Evolutionary conservation across 495 filamentous ascomycete species (phyloP), one percentile per base, ranked within the genome.

Genomic region (Aspergillus homomorphus): DNA sequence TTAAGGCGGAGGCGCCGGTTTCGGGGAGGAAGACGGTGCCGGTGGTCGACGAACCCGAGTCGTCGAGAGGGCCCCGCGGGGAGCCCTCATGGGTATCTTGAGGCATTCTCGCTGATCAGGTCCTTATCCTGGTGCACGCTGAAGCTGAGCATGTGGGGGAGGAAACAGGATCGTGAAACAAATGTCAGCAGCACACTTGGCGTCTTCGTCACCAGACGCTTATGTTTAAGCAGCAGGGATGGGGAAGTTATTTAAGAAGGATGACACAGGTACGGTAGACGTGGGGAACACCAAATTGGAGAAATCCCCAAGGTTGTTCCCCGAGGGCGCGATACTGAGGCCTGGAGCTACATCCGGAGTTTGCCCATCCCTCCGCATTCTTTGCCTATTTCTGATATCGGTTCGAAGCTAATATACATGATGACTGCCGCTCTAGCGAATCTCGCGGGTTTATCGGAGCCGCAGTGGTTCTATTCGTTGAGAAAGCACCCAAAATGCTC

Each of bases 1-100:
- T 38, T 5, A 12, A 12, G 4, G 33, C 15, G 5, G n/a, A 18
- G 12, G 18, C 10, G 15, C 33, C 43, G 16, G 51, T 51, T 15
- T 45, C 43, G 50, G 26, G 54, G 12, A 33, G 44, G 54, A 33
- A 57, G 54, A 50, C 54, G 33, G 44, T 57, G 26, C 51, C 51
- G 28, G 51, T 49, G n/a, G 33, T 38, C 33, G 33, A 38, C 33
- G 60, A 58, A 44, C 43, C 57, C 51, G 51, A 54, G 10, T 51
- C 51, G 33, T 38, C 33, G 33, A 38, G 33, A 14, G 33, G 33
- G 45, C 45, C 41, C 28, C 45, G 46, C 24, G 44, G 30, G 45
- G 45, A 22, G n/a, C 16, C 33, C 45, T 16, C 28, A 33, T 49
- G 44, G 54, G 44, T 28, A 23, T 41, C 4, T 38, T 38, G 33